A percentile compares a stretch with the other conserved stretches of the same genome.
These are phyloP conservation scores for Beauveria pseudobassiana DNA, from an alignment of 2,329 filamentous ascomycete species.

Conservation along the genomic window DNA sequence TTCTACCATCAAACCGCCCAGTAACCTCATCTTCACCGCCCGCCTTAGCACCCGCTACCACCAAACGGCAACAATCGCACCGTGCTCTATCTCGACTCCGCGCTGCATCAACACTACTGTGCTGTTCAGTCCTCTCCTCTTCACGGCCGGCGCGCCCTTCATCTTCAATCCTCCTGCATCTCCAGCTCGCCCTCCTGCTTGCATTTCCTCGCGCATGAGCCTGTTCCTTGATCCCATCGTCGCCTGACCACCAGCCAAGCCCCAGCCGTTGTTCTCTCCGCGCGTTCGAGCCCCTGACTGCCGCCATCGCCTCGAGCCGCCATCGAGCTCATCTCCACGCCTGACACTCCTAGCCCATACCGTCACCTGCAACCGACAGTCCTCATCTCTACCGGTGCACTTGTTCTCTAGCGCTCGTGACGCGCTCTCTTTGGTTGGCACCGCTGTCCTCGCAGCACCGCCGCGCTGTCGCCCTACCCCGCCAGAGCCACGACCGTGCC, in stretches of 20 bases:
- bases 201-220: slow-evolving; percentile 5
- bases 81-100: neutral
- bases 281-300: slow-evolving; percentile 8
- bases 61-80: neutral
- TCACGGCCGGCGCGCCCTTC: slow-evolving; percentile 4
- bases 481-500: slow-evolving; percentile 9
- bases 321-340: neutral
- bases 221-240: neutral
- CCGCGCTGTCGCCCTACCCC: slow-evolving; percentile 11
- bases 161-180: neutral
- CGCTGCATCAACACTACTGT: slow-evolving; percentile 6
- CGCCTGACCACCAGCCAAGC: neutral
- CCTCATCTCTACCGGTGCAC: neutral
- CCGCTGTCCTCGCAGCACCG: neutral
- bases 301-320: slow-evolving; percentile 2
- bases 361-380: neutral
- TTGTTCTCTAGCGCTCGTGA: neutral
- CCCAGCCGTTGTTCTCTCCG: neutral
- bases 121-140: neutral
- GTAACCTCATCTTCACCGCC: slow-evolving; percentile 3
- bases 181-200: neutral
- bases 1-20: neutral
- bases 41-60: neutral
- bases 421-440: slow-evolving; percentile 2
- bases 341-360: neutral